Evolutionary conservation across 192 early-diverging fungal genomes (phyloP).

Genomic region (Linderina pennispora): DNA sequence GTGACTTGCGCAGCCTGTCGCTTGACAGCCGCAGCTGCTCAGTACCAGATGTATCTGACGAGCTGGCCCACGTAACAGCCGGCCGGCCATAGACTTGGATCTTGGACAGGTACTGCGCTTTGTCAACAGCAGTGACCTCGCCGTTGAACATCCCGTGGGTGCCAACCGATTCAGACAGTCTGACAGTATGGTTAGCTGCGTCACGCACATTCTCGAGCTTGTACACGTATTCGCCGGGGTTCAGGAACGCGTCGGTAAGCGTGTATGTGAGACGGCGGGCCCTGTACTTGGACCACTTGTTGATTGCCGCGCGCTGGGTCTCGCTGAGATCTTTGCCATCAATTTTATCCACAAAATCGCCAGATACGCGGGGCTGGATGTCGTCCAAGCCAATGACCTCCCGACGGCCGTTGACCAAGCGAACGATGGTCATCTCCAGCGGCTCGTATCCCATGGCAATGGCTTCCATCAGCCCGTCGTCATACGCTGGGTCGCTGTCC

Average conservation of each 20-base stretch:
- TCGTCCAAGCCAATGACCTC: conserved; percentile 36
- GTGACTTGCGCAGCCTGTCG: conserved; percentile 31
- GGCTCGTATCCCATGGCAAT: conserved; percentile 40
- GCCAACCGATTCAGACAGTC: conserved; percentile 9
- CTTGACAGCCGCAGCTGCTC: conserved; percentile 28
- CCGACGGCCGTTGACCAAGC: conserved; percentile 35
- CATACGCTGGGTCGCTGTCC: background rate
- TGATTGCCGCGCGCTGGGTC: conserved; percentile 2
- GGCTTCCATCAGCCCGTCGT: conserved; percentile 22
- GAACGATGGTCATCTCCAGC: conserved; percentile 35
- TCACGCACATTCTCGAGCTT: conserved; percentile 34
- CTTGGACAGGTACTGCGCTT: conserved; percentile 20
- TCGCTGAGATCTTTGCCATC: background rate
- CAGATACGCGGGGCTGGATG: conserved; percentile 10
- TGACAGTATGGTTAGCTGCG: conserved; percentile 33
- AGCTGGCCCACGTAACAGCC: conserved; percentile 10
- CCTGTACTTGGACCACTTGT: conserved; percentile 21
- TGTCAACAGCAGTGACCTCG: too few relatives aligned
- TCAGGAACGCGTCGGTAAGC: conserved; percentile 36
- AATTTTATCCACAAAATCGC: background rate
- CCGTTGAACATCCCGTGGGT: conserved; percentile 7
- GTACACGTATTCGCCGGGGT: conserved; percentile 42
- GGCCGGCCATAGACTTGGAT: conserved; percentile 35
- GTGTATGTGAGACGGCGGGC: conserved; percentile 13
- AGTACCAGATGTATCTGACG: conserved; percentile 7